Conservation (phyloP, 1,284 basidiomycete genomes). For the Paramarasmius palmivorus region DNA sequence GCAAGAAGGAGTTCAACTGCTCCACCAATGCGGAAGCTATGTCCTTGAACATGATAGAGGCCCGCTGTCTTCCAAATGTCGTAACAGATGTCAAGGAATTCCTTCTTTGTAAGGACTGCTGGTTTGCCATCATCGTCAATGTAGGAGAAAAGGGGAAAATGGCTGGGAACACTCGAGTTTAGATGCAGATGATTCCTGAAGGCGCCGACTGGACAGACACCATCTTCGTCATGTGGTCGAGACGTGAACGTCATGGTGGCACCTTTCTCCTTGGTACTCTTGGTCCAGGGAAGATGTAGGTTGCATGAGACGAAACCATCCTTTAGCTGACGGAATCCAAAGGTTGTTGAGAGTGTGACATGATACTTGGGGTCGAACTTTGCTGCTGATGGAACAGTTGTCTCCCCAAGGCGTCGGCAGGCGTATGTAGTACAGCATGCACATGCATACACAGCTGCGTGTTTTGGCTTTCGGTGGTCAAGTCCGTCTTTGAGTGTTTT, state of each 20-base stretch:
- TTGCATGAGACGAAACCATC: background rate
- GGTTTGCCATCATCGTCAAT: conserved; percentile 4
- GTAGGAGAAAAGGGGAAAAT: conserved; percentile 21
- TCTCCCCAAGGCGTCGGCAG: conserved; percentile 13
- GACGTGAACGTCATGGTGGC: background rate
- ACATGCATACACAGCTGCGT: conserved; percentile 11
- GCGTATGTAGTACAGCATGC: conserved; percentile 3
- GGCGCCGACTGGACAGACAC: background rate
- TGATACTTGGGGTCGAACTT: conserved; percentile 1
- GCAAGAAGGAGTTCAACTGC: conserved; percentile 30
- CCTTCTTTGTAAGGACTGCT: conserved; percentile 14
- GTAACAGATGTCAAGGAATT: conserved; percentile 25
- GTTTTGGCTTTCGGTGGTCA: background rate
- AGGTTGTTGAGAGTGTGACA: background rate
- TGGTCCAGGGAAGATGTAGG: conserved; percentile 8
- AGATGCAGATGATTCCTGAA: background rate
- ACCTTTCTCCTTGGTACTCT: conserved; percentile 4
- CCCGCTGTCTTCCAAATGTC: conserved; percentile 22
- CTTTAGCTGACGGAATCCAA: too few species aligned
- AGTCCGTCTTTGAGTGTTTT: background rate
- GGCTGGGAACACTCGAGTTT: background rate
- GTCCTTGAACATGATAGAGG: conserved; percentile 24
- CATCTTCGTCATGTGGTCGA: background rate
- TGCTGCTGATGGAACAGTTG: background rate
- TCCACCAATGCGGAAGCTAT: conserved; percentile 37